Evolutionary conservation across 2,329 filamentous ascomycete species (phyloP).

Genomic region (Rasamsonia emersonii): DNA sequence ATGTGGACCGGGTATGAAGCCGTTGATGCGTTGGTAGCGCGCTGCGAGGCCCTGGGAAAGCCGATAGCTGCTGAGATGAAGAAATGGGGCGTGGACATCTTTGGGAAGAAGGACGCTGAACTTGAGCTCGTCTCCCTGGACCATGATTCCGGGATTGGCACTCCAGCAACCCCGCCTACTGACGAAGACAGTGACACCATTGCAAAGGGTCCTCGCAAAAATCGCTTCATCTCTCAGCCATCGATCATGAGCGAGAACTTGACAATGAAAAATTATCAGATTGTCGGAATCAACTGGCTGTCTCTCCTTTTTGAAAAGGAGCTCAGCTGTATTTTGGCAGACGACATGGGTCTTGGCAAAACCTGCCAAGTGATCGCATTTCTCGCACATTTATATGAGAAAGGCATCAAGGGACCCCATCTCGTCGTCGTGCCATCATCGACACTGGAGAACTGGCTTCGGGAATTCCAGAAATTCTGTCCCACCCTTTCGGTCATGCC

Average conservation of each 20-base stretch:
- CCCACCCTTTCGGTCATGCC: conserved; percentile 63
- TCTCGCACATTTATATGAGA: conserved; percentile 70
- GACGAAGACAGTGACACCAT: conserved; percentile 41
- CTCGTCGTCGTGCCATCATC: conserved; percentile 87
- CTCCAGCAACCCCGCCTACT: conserved; percentile 41
- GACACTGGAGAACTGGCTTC: conserved; percentile 90
- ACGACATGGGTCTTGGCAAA: conserved; percentile 95
- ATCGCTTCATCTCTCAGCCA: conserved; percentile 57
- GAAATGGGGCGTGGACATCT: conserved; percentile 60
- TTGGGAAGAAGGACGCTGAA: conserved; percentile 53
- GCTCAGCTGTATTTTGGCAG: conserved; percentile 83
- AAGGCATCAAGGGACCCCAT: conserved; percentile 60
- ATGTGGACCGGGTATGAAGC: conserved; percentile 75
- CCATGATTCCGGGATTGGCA: conserved; percentile 61
- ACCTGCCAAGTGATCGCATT: conserved; percentile 95
- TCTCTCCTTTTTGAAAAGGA: conserved; percentile 69
- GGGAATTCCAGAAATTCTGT: conserved; percentile 82
- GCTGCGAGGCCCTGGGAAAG: conserved; percentile 65
- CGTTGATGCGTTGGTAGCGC: conserved; percentile 70
- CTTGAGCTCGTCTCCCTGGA: conserved; percentile 51
- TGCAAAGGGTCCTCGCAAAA: conserved; percentile 25
- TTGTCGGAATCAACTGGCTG: conserved; percentile 94
- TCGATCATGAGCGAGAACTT: conserved; percentile 66
- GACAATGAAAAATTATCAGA: conserved; percentile 82
- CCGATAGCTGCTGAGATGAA: conserved; percentile 57